Conservation (phyloP, 2,329 filamentous ascomycete species). For the Neonectria magnoliae region DNA sequence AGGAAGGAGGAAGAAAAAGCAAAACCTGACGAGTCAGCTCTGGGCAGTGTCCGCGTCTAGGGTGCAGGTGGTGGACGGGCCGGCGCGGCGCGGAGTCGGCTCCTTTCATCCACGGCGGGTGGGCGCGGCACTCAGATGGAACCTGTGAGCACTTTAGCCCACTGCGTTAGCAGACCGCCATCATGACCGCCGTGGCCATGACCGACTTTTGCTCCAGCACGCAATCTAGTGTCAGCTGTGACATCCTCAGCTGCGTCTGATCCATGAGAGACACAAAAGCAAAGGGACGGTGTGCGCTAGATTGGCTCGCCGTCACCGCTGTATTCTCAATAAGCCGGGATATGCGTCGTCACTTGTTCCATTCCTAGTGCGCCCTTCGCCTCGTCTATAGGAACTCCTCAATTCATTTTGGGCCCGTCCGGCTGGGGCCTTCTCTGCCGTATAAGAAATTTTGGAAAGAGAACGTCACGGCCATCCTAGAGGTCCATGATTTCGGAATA, state of each 20-base stretch:
- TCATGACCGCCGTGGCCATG: neutral
- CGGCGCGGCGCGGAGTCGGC: conserved; percentile 38
- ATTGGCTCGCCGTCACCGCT: neutral
- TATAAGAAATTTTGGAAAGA: neutral
- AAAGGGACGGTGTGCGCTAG: neutral
- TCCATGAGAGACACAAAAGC: conserved; percentile 2
- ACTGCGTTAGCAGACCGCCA: neutral
- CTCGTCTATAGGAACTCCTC: neutral
- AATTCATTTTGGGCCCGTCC: neutral
- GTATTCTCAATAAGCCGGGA: conserved; percentile 2
- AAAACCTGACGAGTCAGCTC: conserved; percentile 35
- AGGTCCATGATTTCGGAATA: neutral
- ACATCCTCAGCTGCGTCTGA: neutral
- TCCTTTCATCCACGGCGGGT: conserved; percentile 18
- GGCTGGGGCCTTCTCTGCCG: neutral
- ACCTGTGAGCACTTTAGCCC: neutral
- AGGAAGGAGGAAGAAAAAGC: conserved; percentile 9
- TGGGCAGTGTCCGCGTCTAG: conserved; percentile 7
- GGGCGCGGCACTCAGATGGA: neutral
- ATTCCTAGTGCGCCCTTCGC: conserved; percentile 1
- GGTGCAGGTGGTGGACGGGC: conserved; percentile 29
- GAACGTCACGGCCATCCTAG: neutral
- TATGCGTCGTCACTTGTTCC: conserved; percentile 8
- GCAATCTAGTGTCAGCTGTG: neutral
- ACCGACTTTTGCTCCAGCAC: neutral